Evolutionary conservation across 352 stramenopile genomes (phyloP).

Genomic region (Phytopythium oedochilum): DNA sequence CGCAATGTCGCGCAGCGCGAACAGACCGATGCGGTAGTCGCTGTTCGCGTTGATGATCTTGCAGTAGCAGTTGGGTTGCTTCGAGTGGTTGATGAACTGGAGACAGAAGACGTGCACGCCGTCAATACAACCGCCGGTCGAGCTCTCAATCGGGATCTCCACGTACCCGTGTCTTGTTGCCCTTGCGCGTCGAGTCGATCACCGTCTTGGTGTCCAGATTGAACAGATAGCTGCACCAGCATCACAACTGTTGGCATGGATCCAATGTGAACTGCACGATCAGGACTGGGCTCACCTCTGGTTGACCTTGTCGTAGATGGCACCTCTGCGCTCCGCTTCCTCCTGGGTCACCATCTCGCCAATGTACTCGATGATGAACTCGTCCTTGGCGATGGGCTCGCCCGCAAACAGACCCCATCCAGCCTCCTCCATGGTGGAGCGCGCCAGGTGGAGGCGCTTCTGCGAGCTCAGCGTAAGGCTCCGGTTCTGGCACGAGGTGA

Average conservation of each 20-base stretch:
- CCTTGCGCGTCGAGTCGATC: slow-evolving; percentile 92
- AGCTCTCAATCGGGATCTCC: background rate
- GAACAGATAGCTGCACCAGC: slow-evolving; percentile 86
- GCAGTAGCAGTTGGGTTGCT: slow-evolving; percentile 83
- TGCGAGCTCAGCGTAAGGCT: slow-evolving; percentile 42
- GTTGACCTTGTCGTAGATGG: slow-evolving; percentile 88
- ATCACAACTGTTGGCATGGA: background rate
- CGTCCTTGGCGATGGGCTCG: slow-evolving; percentile 83
- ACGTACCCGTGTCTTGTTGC: slow-evolving; percentile 91
- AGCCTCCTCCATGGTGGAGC: slow-evolving; percentile 72
- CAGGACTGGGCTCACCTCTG: slow-evolving; percentile 28
- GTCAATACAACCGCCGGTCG: background rate
- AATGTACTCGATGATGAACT: slow-evolving; percentile 95
- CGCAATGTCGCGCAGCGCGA: slow-evolving; percentile 86
- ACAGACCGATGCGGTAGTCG: slow-evolving; percentile 92
- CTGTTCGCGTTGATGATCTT: slow-evolving; percentile 91
- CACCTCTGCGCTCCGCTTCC: slow-evolving; percentile 86
- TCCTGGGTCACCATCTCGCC: slow-evolving; percentile 91
- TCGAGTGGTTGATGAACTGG: slow-evolving; percentile 89
- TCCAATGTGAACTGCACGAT: background rate
- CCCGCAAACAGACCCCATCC: slow-evolving; percentile 93
- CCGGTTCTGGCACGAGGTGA: slow-evolving; percentile 64
- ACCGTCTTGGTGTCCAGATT: slow-evolving; percentile 90
- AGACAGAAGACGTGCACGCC: background rate
- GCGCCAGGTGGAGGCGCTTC: slow-evolving; percentile 71